A percentile compares a stretch with the other conserved stretches of the same genome.
These are phyloP conservation scores for Leishmania aethiopica DNA, from an alignment of 208 protist species.

Conservation along the genomic window DNA sequence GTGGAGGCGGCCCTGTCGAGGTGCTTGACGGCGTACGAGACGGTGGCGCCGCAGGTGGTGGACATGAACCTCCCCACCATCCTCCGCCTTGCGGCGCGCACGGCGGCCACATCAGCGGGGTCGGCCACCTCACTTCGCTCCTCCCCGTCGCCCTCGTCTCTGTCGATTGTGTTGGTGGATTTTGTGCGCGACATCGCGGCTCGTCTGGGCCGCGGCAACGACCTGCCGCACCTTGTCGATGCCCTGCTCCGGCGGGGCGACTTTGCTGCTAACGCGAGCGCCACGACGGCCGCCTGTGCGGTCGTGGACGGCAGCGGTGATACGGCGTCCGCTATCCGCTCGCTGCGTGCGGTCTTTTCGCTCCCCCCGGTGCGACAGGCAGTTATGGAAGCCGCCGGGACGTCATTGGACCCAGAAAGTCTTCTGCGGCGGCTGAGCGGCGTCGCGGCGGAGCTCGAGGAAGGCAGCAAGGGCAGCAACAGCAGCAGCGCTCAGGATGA, in stretches of 20 bases:
- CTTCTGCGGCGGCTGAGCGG: constrained; percentile 45
- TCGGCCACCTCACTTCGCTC: neutral
- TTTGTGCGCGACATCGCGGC: constrained; percentile 62
- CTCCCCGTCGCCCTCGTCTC: constrained; percentile 4
- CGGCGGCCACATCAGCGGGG: constrained; percentile 21
- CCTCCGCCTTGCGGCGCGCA: constrained; percentile 62
- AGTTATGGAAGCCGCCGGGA: constrained; percentile 43
- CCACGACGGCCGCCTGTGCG: neutral
- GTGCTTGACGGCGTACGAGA: constrained; percentile 84
- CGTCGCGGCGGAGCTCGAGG: constrained; percentile 13
- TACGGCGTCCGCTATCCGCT: constrained; percentile 14
- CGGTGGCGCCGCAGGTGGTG: constrained; percentile 88
- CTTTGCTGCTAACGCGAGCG: neutral
- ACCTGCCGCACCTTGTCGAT: constrained; percentile 72
- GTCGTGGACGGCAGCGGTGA: constrained; percentile 18
- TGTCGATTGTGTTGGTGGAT: constrained; percentile 24
- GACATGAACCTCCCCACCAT: constrained; percentile 79
- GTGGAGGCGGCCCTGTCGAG: constrained; percentile 54
- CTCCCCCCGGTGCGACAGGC: constrained; percentile 44
- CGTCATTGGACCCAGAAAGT: constrained; percentile 66
- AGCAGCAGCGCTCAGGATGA: constrained; percentile 5
- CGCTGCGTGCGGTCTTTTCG: constrained; percentile 47
- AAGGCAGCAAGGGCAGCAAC: neutral
- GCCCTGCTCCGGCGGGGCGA: constrained; percentile 36
- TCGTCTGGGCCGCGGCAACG: constrained; percentile 62